Percentiles rank a stretch among this genome's conserved stretches.
Evolutionary conservation across 1,284 basidiomycete species (phyloP).

Genomic region (Ustilago vetiveriae): DNA sequence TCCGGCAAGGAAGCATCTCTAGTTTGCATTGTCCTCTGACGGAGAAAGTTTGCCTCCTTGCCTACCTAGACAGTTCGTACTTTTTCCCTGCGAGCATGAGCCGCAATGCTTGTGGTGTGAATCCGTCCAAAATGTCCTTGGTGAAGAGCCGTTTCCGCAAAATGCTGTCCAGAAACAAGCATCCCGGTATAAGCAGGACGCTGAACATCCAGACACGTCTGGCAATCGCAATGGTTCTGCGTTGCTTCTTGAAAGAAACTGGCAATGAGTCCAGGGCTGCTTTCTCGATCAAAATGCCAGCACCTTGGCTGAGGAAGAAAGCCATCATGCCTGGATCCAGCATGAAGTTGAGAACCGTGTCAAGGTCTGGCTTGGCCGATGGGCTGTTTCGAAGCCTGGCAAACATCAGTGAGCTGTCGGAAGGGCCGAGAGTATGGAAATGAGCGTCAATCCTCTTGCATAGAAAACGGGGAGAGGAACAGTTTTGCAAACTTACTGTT

Average conservation of each 20-base stretch:
- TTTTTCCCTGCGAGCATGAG: conserved; percentile 30
- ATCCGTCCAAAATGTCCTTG: conserved; percentile 29
- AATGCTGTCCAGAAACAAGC: conserved; percentile 27
- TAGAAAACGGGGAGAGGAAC: too few species aligned
- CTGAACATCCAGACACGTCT: conserved; percentile 31
- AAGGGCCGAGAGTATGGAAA: not conserved
- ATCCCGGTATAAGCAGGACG: conserved; percentile 22
- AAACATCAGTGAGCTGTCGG: conserved; percentile 29
- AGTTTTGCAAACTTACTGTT: conserved; percentile 47
- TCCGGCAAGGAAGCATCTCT: too few species aligned
- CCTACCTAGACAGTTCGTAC: conserved; percentile 11
- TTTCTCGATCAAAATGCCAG: conserved; percentile 22
- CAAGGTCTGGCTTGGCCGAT: not conserved
- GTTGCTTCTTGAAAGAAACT: conserved; percentile 18
- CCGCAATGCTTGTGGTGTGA: conserved; percentile 8
- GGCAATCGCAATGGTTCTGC: not conserved
- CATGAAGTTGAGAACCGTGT: conserved; percentile 10
- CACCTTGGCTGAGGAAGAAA: conserved; percentile 37
- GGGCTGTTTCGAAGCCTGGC: conserved; percentile 12
- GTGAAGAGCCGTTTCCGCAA: conserved; percentile 24
- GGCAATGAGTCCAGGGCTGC: conserved; percentile 23
- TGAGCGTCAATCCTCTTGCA: too few species aligned
- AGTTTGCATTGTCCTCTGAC: conserved; percentile 15
- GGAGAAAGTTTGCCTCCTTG: not conserved
- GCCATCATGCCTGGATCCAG: conserved; percentile 31